Conservation (phyloP, 345 rosid genomes). For the Syzygium aqueum region DNA sequence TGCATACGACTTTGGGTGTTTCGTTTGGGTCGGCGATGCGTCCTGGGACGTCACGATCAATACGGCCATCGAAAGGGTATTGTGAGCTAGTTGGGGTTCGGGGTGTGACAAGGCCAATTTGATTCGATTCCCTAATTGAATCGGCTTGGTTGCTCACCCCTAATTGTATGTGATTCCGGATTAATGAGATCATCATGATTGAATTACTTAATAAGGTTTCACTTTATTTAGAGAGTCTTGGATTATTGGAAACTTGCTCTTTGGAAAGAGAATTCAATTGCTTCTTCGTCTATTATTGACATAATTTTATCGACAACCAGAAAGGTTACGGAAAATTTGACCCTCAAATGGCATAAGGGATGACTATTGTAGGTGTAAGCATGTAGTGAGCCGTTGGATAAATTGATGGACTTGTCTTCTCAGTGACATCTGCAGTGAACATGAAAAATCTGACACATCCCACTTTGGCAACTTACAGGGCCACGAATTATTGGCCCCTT, state of each 20-base stretch:
- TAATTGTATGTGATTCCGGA: not conserved
- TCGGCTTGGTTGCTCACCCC: not conserved
- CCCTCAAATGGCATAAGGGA: not conserved
- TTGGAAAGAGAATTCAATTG: too few relatives aligned
- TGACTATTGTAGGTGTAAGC: not conserved
- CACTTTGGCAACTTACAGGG: not conserved
- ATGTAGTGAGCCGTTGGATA: not conserved
- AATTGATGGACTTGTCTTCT: not conserved
- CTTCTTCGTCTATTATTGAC: too few relatives aligned
- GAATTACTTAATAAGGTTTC: not conserved
- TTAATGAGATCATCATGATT: not conserved
- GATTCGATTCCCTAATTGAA: not conserved
- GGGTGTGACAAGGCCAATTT: too few relatives aligned
- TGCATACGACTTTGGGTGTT: too few relatives aligned
- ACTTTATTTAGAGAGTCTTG: not conserved
- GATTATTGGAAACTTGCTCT: too few relatives aligned
- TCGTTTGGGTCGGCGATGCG: too few relatives aligned
- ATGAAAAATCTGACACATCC: not conserved
- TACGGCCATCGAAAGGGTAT: too few relatives aligned
- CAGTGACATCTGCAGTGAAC: not conserved
- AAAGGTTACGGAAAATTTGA: not conserved
- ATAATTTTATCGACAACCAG: not conserved
- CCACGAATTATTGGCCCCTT: not conserved
- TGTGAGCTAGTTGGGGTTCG: too few relatives aligned
- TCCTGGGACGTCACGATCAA: too few relatives aligned